Conservation (phyloP, 2,329 filamentous ascomycete genomes). For the Didymella sp. region DNA sequence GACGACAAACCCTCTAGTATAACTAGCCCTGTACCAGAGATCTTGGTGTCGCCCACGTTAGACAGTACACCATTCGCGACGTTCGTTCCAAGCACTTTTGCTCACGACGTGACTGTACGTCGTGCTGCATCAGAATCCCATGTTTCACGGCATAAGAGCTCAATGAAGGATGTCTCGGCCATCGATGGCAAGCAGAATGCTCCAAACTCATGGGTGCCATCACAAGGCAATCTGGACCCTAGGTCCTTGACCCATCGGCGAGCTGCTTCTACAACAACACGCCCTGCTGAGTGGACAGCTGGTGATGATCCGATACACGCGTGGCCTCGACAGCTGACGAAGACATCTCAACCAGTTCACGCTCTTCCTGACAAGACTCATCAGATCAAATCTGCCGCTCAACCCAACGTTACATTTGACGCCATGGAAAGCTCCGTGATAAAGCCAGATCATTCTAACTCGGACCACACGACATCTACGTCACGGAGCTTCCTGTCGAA, state of each 20-base stretch:
- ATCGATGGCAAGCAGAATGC: not conserved
- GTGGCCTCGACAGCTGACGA: not conserved
- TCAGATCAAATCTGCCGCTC: not conserved
- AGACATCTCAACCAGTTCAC: not conserved
- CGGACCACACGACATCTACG: not conserved
- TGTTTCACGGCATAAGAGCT: not conserved
- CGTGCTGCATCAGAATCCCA: constrained; percentile 14
- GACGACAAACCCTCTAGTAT: not conserved
- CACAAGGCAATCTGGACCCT: not conserved
- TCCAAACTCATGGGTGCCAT: too few species aligned
- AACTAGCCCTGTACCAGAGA: constrained; percentile 5
- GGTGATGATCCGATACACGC: not conserved
- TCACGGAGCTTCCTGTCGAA: constrained; percentile 5
- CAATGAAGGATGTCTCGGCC: not conserved
- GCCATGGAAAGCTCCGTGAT: constrained; percentile 4
- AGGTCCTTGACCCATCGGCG: not conserved
- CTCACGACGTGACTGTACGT: not conserved
- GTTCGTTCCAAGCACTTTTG: not conserved
- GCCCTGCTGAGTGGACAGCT: not conserved
- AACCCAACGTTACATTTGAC: constrained; percentile 9
- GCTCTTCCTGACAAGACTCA: not conserved
- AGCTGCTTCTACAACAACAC: not conserved
- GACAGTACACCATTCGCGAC: not conserved
- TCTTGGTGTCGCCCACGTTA: constrained; percentile 5
- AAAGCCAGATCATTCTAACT: not conserved